Conservation (phyloP, 176 grass and related monocot species). For the Eleusine indica region DNA sequence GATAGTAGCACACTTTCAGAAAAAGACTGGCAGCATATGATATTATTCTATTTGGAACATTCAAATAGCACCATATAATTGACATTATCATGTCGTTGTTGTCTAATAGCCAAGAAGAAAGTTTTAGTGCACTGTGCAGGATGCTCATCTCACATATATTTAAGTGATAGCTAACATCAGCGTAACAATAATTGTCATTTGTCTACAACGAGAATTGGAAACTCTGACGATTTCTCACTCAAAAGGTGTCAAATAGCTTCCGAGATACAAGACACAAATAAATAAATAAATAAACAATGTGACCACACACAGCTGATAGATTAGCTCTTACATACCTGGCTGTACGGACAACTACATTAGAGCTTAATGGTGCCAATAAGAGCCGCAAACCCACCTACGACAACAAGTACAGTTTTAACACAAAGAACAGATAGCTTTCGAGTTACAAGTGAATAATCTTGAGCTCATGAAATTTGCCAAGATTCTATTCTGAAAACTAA, state of each 20-base stretch:
- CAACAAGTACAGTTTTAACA: conserved; percentile 19
- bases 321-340: conserved; percentile 40
- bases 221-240: background rate
- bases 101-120: conserved; percentile 6
- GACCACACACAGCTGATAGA: conserved; percentile 3
- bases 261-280: background rate
- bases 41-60: conserved; percentile 5
- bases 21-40: background rate
- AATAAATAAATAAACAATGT: conserved; percentile 22
- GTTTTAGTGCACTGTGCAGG: background rate
- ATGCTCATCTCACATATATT: conserved; percentile 19
- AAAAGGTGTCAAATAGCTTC: background rate
- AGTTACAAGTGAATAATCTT: background rate
- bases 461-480: background rate
- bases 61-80: conserved; percentile 1
- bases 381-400: conserved; percentile 51
- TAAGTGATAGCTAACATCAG: background rate
- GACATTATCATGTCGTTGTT: conserved; percentile 8
- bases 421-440: conserved; percentile 8
- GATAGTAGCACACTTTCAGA: background rate
- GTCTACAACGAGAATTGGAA: background rate
- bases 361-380: conserved; percentile 55
- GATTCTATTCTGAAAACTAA: conserved; percentile 24
- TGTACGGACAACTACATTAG: conserved; percentile 49
- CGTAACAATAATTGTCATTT: background rate